A percentile compares a stretch with the other conserved stretches of the same genome.
Conservation (phyloP, 2,329 filamentous ascomycete species). For the Monosporascus sp. region DNA sequence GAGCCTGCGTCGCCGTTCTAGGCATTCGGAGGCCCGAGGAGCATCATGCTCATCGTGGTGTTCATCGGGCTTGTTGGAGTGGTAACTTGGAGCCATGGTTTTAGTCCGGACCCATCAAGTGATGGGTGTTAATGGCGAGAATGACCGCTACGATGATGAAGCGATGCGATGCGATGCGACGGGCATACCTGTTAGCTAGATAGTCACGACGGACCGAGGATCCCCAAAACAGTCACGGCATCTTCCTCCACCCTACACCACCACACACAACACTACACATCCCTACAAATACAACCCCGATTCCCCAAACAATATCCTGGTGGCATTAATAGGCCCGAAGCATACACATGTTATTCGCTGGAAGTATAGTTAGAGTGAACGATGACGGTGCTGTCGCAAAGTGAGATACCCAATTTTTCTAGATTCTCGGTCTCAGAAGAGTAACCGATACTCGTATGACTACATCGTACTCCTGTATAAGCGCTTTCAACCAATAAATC, state of each 20-base stretch:
- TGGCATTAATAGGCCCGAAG: not conserved
- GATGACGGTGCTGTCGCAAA: not conserved
- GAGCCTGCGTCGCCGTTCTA: not conserved
- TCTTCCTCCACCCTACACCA: constrained; percentile 8
- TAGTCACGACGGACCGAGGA: not conserved
- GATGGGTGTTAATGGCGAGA: not conserved
- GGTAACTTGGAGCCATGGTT: not conserved
- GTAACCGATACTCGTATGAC: too few species aligned
- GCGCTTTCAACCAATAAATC: not conserved
- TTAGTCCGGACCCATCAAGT: not conserved
- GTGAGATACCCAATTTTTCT: too few species aligned
- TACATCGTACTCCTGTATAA: too few species aligned
- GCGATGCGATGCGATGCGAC: not conserved
- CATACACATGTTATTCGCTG: too few species aligned
- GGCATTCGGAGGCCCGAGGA: not conserved
- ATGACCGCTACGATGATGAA: not conserved
- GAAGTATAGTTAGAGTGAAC: not conserved
- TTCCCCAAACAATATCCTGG: constrained; percentile 1
- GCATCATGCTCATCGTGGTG: not conserved
- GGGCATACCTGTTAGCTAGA: not conserved
- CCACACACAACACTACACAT: not conserved
- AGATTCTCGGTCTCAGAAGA: too few species aligned
- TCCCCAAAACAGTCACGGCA: constrained; percentile 19
- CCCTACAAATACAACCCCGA: constrained; percentile 20
- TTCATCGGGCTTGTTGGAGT: not conserved